Percentiles rank a stretch among this genome's conserved stretches.
Conservation (phyloP, 2,329 filamentous ascomycete species). For the Phyllosticta citribraziliensis region DNA sequence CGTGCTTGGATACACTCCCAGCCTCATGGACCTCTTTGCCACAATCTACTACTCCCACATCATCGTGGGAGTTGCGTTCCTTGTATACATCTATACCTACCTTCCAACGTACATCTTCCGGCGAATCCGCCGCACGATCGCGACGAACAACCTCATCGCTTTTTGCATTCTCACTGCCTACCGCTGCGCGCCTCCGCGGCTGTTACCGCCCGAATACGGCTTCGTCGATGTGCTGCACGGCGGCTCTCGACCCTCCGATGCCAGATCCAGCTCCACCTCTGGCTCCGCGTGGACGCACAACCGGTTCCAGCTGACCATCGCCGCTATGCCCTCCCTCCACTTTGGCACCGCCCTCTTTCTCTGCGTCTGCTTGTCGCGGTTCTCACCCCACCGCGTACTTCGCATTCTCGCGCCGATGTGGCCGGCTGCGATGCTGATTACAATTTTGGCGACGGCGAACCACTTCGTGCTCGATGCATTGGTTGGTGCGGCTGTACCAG, state of each 20-base stretch:
- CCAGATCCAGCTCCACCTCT: conserved; percentile 9
- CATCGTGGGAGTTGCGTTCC: conserved; percentile 35
- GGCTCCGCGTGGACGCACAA: conserved; percentile 34
- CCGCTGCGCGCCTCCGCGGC: conserved; percentile 40
- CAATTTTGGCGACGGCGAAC: conserved; percentile 33
- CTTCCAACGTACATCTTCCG: conserved; percentile 31
- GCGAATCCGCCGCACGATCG: conserved; percentile 37
- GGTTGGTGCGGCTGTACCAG: conserved; percentile 26
- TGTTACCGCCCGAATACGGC: conserved; percentile 38
- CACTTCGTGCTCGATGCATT: conserved; percentile 31
- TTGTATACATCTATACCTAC: conserved; percentile 36
- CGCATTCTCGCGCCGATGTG: conserved; percentile 32
- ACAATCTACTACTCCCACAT: conserved; percentile 41
- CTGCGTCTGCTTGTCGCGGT: conserved; percentile 26
- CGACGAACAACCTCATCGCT: conserved; percentile 39
- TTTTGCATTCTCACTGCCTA: conserved; percentile 40
- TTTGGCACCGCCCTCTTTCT: conserved; percentile 35
- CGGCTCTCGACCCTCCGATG: conserved; percentile 5
- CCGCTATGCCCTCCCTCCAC: conserved; percentile 42
- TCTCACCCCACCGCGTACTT: conserved; percentile 32
- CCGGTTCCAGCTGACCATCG: conserved; percentile 38
- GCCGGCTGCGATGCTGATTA: conserved; percentile 35
- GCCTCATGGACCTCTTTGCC: conserved; percentile 32
- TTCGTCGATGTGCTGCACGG: conserved; percentile 38
- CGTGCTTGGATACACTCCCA: conserved; percentile 27